Evolutionary conservation across 352 stramenopile species (phyloP).

Genomic region (Globisporangium takayamanum): DNA sequence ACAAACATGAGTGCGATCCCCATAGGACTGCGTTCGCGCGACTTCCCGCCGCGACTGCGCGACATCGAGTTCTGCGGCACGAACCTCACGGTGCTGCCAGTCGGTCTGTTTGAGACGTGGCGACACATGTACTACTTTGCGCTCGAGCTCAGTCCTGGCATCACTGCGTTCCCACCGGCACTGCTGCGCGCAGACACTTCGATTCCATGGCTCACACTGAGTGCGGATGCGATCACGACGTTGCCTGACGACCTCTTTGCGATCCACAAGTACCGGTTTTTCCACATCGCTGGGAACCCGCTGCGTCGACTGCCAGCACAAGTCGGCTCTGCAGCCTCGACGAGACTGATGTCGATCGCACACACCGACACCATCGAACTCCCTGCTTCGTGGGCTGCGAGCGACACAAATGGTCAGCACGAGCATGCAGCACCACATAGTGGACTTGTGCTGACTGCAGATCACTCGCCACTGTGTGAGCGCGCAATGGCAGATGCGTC

Average conservation of each 20-base stretch:
- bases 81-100: slow-evolving; percentile 13
- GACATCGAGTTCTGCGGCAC: slow-evolving; percentile 13
- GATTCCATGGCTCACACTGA: not conserved
- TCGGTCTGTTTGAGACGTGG: slow-evolving; percentile 10
- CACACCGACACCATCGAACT: not conserved
- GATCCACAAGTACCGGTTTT: slow-evolving; percentile 1
- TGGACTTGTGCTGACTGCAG: not conserved
- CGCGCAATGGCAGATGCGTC: not conserved
- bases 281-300: slow-evolving; percentile 10
- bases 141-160: slow-evolving; percentile 9
- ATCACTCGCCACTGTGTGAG: not conserved
- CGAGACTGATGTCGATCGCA: not conserved
- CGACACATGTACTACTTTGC: not conserved
- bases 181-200: not conserved
- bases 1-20: slow-evolving; percentile 5
- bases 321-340: not conserved
- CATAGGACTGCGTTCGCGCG: not conserved
- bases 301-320: slow-evolving; percentile 3
- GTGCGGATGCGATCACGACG: not conserved
- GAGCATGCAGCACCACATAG: not conserved
- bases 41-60: slow-evolving; percentile 6
- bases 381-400: not conserved
- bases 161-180: slow-evolving; percentile 6
- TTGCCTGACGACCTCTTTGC: not conserved
- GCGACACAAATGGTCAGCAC: not conserved